Conservation (phyloP, 208 protist species). For the Wallacemonas sp. region DNA sequence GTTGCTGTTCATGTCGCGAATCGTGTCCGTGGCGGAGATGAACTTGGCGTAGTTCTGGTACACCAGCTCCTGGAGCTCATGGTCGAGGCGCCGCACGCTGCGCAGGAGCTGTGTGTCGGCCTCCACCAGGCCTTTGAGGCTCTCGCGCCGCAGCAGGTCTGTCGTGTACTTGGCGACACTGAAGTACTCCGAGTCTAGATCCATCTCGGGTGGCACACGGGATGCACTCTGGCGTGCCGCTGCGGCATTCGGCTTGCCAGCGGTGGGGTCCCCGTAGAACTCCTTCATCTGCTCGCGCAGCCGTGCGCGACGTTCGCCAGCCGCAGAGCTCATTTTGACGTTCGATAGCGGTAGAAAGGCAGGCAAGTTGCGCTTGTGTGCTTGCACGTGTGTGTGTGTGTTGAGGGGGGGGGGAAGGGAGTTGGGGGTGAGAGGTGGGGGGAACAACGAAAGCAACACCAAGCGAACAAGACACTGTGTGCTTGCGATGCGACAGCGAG, state of each 20-base stretch:
- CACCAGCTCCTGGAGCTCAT: conserved; percentile 97
- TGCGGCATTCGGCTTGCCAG: conserved; percentile 11
- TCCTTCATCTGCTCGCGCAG: conserved; percentile 76
- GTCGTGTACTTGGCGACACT: conserved; percentile 79
- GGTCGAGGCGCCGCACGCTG: conserved; percentile 83
- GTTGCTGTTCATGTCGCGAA: conserved; percentile 91
- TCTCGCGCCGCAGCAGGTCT: conserved; percentile 66
- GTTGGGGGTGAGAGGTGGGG: too few species aligned
- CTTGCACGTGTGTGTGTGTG: not conserved
- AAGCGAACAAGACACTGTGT: too few species aligned
- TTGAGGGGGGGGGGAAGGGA: too few species aligned
- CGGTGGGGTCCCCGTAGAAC: conserved; percentile 73
- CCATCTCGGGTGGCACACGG: conserved; percentile 56
- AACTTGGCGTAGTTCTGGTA: conserved; percentile 99
- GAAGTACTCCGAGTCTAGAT: conserved; percentile 86
- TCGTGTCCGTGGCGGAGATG: conserved; percentile 97
- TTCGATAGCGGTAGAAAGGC: too few species aligned
- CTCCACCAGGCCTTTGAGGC: conserved; percentile 75
- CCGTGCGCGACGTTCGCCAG: conserved; percentile 48
- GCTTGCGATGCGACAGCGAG: too few species aligned
- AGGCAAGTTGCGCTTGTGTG: not conserved
- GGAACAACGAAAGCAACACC: too few species aligned
- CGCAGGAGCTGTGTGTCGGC: conserved; percentile 77
- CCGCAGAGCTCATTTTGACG: conserved; percentile 1
- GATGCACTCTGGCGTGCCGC: conserved; percentile 16